phyloP scores from a whole-genome alignment of 176 grass and related monocot genomes.

The Oryza meridionalis region DNA sequence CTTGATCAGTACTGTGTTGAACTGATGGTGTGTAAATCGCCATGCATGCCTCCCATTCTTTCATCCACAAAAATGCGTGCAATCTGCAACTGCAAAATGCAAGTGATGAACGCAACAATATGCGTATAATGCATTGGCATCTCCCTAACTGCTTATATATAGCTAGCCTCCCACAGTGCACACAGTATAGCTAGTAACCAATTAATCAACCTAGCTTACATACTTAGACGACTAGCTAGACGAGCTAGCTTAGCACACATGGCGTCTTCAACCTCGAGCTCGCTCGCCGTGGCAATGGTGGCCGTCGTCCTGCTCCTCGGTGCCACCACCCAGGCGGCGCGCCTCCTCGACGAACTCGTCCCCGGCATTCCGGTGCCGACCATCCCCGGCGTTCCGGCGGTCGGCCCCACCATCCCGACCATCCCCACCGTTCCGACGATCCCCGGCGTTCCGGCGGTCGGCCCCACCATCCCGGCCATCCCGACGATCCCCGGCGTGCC shows the following conservation, averaged over 20 bases:
- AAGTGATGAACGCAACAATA: neutral
- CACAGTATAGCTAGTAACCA: neutral
- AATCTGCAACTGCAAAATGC: neutral
- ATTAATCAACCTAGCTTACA: neutral
- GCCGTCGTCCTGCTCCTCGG: neutral
- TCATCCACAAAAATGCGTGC: neutral
- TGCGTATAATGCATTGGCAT: too few species aligned
- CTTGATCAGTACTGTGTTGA: neutral
- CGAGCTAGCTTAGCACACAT: neutral
- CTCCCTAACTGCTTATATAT: neutral
- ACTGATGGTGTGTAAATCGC: constrained; percentile 35
- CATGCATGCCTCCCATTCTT: neutral
- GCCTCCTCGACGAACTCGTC: constrained; percentile 35
- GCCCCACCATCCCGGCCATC: neutral
- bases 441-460: neutral
- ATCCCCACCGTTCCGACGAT: neutral
- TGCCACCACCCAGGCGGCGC: constrained; percentile 29
- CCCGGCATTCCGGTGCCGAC: constrained; percentile 7
- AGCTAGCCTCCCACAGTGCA: neutral
- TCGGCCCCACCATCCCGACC: neutral
- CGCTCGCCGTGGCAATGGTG: constrained; percentile 29
- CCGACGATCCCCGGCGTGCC: neutral
- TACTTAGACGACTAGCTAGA: too few species aligned
- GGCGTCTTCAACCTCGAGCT: constrained; percentile 36
- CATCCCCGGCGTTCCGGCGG: neutral